Evolutionary conservation across 768 basidiomycete species (phyloP).

Genomic region (Xanthoconium stramineum): DNA sequence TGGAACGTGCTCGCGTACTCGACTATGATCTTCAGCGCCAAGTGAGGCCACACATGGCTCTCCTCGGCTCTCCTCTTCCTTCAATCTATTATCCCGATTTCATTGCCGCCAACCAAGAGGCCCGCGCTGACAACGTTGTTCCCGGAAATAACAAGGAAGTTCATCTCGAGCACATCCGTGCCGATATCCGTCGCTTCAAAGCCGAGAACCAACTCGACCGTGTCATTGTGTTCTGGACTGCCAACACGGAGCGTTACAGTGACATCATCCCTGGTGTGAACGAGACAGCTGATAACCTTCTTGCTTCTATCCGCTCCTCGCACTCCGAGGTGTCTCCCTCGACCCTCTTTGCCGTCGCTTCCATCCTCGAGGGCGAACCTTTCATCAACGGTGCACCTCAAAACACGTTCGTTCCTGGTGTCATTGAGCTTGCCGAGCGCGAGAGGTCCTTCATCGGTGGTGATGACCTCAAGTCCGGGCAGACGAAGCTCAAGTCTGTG

Average conservation of each 20-base stretch:
- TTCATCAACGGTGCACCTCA: slow-evolving; percentile 98
- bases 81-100: slow-evolving; percentile 98
- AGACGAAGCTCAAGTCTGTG: slow-evolving; percentile 96
- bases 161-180: slow-evolving; percentile 88
- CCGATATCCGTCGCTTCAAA: slow-evolving; percentile 96
- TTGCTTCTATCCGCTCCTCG: slow-evolving; percentile 75
- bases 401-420: slow-evolving; percentile 98
- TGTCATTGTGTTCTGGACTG: slow-evolving; percentile 96
- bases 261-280: slow-evolving; percentile 94
- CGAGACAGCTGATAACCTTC: slow-evolving; percentile 86
- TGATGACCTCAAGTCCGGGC: slow-evolving; percentile 96
- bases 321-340: slow-evolving; percentile 97
- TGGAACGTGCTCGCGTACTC: slow-evolving; percentile 89
- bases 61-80: slow-evolving; percentile 79
- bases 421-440: slow-evolving; percentile 88
- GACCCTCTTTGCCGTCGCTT: slow-evolving; percentile 91
- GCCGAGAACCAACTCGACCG: slow-evolving; percentile 76
- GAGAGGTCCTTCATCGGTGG: slow-evolving; percentile 92
- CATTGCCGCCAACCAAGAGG: slow-evolving; percentile 96
- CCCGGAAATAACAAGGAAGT: slow-evolving; percentile 82
- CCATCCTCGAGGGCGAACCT: slow-evolving; percentile 91
- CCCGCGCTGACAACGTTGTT: slow-evolving; percentile 91
- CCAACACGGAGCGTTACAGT: slow-evolving; percentile 97
- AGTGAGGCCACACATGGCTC: slow-evolving; percentile 80
- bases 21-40: slow-evolving; percentile 98